Base-by-base conservation (phyloP, 75 land plant species). In the Cunninghamia lanceolata region DNA sequence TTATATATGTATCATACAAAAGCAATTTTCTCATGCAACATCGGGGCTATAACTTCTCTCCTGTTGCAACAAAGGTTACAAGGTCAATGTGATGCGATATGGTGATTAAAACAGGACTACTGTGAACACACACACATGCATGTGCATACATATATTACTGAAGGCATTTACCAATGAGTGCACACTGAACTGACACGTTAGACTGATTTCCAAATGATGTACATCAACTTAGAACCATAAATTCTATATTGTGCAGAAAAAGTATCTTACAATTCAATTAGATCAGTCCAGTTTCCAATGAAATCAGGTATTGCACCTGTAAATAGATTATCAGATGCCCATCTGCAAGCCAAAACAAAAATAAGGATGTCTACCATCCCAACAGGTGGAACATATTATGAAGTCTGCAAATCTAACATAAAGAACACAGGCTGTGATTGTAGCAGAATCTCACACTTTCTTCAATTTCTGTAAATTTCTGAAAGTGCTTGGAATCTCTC, bases 271-370 rank as follows among this genome's bases (percentile, higher is more conserved):
- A 88, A 66, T 19, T 85, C 89, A 30, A 17, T 76, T 82, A 88
- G 85, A 36, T 86, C 83, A 54, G 70, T 86, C 38, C 83, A 68
- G 40, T 75, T 86, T 40, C 89, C 89, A 54, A 88, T 54, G 52
- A 86, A 88, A 19, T 88, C 87, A 15, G 89, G 89, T 38, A 88
- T 47, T 80, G 75, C 79, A 53, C 89, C 89, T 52, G 89, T 86
- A 40, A 88, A 88, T 43, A 38, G 71, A 77, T 88, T 88, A 86
- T 86, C 89, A 75, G 89, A 88, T 73, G 87, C 89, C 89, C 89
- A 88, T 17, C 89, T 88, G 78, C 42, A 83, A 82, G 17, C 46
- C 39, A 36, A 70, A 86, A 82, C 53, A n/a, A 80, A 81, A 70
- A 40, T 46, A 16, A 28, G 32, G 19, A 40, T 5, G 13, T 54